Conservation (phyloP, 495 filamentous ascomycete genomes). For the Mytilinidion resinicola region DNA sequence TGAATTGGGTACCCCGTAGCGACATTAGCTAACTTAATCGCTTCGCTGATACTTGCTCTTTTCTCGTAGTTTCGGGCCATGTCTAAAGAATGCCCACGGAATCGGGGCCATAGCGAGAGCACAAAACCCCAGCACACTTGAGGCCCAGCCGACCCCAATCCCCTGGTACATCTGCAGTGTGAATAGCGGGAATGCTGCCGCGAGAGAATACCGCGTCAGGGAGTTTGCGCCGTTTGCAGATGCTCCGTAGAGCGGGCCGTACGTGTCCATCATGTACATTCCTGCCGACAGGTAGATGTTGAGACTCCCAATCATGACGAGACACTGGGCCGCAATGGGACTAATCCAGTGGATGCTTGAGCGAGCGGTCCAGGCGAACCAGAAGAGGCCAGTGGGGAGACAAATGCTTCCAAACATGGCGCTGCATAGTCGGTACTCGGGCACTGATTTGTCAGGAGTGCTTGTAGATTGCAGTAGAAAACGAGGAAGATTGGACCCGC, state of each 20-base stretch:
- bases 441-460: neutral
- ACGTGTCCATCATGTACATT: conserved; percentile 60
- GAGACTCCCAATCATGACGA: conserved; percentile 28
- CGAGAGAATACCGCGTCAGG: conserved; percentile 38
- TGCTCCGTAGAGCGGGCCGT: conserved; percentile 48
- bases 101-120: conserved; percentile 18
- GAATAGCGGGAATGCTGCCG: conserved; percentile 38
- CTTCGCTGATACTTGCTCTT: conserved; percentile 6
- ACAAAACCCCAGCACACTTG: conserved; percentile 22
- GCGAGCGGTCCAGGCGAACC: conserved; percentile 34
- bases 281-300: conserved; percentile 40
- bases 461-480: no score
- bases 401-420: conserved; percentile 29
- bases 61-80: conserved; percentile 15
- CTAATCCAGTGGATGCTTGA: conserved; percentile 22
- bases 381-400: conserved; percentile 34
- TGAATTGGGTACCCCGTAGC: no score
- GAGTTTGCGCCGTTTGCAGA: conserved; percentile 45
- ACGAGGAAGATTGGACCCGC: neutral
- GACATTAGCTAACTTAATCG: no score
- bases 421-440: conserved; percentile 28
- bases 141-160: conserved; percentile 23
- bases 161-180: conserved; percentile 32
- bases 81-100: conserved; percentile 22
- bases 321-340: conserved; percentile 26